A percentile compares a stretch with the other conserved stretches of the same genome.
These are phyloP conservation scores for Rhizopus stolonifer DNA, from an alignment of 371 early-diverging fungal species.

Conservation along the genomic window DNA sequence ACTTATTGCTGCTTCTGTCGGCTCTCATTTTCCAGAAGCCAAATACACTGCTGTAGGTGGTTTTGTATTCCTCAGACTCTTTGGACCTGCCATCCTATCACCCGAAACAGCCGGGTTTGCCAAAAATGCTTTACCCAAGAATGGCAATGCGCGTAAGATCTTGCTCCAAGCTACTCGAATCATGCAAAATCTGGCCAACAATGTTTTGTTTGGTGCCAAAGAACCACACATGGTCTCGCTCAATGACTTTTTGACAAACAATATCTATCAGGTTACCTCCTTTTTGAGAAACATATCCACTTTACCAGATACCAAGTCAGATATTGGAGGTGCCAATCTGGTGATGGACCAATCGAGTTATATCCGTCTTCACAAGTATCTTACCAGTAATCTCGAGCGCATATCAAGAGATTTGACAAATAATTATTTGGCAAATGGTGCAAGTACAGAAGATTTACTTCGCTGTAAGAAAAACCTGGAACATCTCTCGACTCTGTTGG, in stretches of 20 bases:
- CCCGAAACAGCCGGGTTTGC: constrained; percentile 69
- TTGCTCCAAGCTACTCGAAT: constrained; percentile 89
- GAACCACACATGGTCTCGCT: constrained; percentile 87
- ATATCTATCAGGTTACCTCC: constrained; percentile 64
- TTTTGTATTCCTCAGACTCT: constrained; percentile 91
- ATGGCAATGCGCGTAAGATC: constrained; percentile 65
- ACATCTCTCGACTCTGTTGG: constrained; percentile 75
- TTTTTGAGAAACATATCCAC: constrained; percentile 59
- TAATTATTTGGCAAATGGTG: constrained; percentile 21
- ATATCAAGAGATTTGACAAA: constrained; percentile 64
- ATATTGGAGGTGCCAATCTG: constrained; percentile 4
- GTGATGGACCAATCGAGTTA: constrained; percentile 57
- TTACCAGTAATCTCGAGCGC: constrained; percentile 70
- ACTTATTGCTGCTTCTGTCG: constrained; percentile 73
- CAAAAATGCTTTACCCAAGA: constrained; percentile 34
- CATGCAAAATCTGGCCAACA: constrained; percentile 93
- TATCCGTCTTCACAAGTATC: constrained; percentile 63
- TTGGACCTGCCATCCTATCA: constrained; percentile 91
- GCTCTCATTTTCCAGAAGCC: constrained; percentile 80
- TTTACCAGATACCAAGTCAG: constrained; percentile 4
- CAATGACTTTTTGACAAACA: constrained; percentile 79
- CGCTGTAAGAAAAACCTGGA: constrained; percentile 63
- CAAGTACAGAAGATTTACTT: constrained; percentile 30
- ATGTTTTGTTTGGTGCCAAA: constrained; percentile 90
- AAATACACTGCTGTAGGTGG: constrained; percentile 88